A percentile compares a stretch with the other conserved stretches of the same genome.
Conservation (phyloP, 164 flowering plant species). For the Chloranthus sessilifolius region DNA sequence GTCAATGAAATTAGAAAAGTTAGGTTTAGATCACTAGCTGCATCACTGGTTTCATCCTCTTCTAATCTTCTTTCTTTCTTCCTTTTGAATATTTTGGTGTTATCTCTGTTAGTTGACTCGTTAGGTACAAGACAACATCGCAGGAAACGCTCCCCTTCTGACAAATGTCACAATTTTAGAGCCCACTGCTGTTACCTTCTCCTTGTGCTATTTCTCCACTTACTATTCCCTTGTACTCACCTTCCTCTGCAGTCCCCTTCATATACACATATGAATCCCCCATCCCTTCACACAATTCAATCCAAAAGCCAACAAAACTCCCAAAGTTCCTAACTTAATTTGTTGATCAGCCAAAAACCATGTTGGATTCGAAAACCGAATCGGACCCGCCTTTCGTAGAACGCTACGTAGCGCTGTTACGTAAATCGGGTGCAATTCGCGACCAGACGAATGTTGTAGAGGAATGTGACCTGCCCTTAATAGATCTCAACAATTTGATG, state of each 20-base stretch:
- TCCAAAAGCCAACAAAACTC: background rate
- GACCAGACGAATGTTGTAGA: slow-evolving; percentile 6
- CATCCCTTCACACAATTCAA: background rate
- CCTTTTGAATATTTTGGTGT: too few relatives aligned
- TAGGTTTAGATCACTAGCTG: background rate
- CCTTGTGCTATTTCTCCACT: slow-evolving; percentile 23
- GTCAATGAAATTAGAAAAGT: background rate
- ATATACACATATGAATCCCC: slow-evolving; percentile 13
- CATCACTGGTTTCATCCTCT: background rate
- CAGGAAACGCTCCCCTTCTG: slow-evolving; percentile 21
- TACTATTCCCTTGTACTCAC: slow-evolving; percentile 4
- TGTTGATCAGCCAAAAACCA: background rate
- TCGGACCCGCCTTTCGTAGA: slow-evolving; percentile 48
- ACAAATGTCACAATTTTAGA: slow-evolving; percentile 37
- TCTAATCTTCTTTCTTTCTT: background rate
- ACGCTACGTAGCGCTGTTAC: slow-evolving; percentile 25
- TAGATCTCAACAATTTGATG: slow-evolving; percentile 44
- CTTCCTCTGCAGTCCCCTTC: background rate
- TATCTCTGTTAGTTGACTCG: slow-evolving; percentile 20
- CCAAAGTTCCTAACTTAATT: background rate
- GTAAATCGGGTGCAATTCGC: background rate
- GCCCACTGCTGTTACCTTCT: slow-evolving; percentile 25
- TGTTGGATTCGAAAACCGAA: slow-evolving; percentile 17
- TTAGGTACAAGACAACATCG: slow-evolving; percentile 14
- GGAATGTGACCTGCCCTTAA: slow-evolving; percentile 59